Conservation (phyloP, 345 rosid genomes). For the Microcos paniculata region DNA sequence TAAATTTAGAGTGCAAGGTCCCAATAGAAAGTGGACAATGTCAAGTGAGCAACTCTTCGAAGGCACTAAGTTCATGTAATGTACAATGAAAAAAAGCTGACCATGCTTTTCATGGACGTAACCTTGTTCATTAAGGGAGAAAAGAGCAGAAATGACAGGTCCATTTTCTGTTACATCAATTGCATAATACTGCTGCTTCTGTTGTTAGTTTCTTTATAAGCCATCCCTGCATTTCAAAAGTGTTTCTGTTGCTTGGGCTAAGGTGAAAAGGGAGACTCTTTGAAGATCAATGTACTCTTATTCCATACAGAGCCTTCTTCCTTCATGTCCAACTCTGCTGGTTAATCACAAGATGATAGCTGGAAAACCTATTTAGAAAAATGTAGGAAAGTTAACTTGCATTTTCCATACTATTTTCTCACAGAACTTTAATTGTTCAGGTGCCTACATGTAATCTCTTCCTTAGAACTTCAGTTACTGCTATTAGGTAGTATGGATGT, state of each 20-base stretch:
- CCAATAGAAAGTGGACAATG: background rate
- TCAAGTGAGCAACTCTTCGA: background rate
- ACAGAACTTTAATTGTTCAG: background rate
- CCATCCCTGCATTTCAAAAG: background rate
- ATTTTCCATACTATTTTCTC: background rate
- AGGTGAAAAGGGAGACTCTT: background rate
- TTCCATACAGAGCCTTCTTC: background rate
- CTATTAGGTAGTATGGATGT: conserved; percentile 1
- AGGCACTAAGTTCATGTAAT: background rate
- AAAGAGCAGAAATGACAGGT: background rate
- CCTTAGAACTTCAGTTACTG: background rate
- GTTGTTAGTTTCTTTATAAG: background rate
- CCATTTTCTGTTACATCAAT: background rate
- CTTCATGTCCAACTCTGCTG: background rate
- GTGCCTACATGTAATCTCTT: background rate
- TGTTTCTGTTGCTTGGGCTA: background rate
- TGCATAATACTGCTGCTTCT: background rate
- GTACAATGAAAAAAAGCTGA: background rate
- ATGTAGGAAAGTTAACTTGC: background rate
- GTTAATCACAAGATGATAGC: background rate
- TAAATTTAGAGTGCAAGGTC: background rate
- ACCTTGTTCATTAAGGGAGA: background rate
- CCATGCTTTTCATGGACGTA: background rate
- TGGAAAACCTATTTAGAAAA: background rate
- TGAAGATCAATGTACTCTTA: background rate